Evolutionary conservation across 768 basidiomycete species (phyloP), one percentile per base, ranked within the genome.

Genomic region (Psilocybe subaeruginosa): DNA sequence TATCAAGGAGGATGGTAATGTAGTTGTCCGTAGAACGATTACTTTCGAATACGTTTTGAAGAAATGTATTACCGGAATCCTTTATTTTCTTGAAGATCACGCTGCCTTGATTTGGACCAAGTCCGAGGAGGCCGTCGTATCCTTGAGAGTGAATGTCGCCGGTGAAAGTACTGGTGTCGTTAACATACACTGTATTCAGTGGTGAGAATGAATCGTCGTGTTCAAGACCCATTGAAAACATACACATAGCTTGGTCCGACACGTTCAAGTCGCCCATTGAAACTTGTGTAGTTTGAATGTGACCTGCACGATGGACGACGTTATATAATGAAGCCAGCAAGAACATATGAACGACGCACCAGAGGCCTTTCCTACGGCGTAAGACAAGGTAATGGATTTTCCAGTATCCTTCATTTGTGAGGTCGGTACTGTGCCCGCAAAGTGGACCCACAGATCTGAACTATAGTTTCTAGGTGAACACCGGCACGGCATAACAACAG

Each of bases 51-150:
- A 91, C 85, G 65, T 80, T 82, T 66, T 85, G 83, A 14, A 93
- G 77, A 11, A 88, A 73, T 27, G 80, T 85, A 76, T 90, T 82
- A 19, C 83, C 90, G 6, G 79, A 68, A 56, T 69, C 64, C 16
- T 63, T 60, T 46, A 91, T 69, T 56, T 84, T 85, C 62, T 85
- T 78, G 59, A 78, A 81, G 63, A 93, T 83, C 45, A 82, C 75
- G 54, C 89, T 91, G 48, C 87, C 89, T 27, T 82, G 73, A 75
- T 90, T 90, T 31, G 91, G 91, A n/a, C 91, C 91, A 16, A 93
- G 82, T 23, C 91, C 91, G 30, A 93, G 76, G 17, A 93, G 83
- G 43, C 91, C 91, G 59, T 87, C 82, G 64, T 85, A 89, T 0
- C 86, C 88, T 68, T 90, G 83, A 2, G 80, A 52, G 37, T 80